phyloP scores from a whole-genome alignment of 257 asterid species.

The Solanum neorickii region DNA sequence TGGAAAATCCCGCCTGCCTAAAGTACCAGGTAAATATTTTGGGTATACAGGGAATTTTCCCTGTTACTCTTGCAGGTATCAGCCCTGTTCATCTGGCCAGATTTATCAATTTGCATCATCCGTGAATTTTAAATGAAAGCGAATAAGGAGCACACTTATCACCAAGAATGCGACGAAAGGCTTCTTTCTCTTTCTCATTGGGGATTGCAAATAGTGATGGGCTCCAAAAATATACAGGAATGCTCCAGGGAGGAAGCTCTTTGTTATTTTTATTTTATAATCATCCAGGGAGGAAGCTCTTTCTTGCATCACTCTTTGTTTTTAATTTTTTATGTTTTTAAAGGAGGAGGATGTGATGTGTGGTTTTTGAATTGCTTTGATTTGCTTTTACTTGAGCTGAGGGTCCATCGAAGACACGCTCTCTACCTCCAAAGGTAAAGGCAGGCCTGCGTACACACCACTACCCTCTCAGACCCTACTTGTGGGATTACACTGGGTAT shows the following conservation, averaged over 20 bases:
- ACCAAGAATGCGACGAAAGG: neutral
- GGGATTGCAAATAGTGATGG: neutral
- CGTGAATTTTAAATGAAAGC: neutral
- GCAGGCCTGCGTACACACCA: neutral
- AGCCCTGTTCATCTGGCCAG: neutral
- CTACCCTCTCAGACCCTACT: neutral
- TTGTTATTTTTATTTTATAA: no score
- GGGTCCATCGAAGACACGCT: neutral
- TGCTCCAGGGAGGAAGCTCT: neutral
- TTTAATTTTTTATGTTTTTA: neutral
- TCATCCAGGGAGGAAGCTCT: neutral
- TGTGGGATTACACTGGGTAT: neutral
- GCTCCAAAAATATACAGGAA: neutral
- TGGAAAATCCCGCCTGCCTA: neutral
- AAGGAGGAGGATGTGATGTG: neutral
- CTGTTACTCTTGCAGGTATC: neutral
- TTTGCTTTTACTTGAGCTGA: neutral
- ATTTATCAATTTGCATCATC: neutral
- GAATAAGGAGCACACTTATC: neutral
- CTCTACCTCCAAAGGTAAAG: neutral
- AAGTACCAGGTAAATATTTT: neutral
- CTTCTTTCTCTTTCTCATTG: neutral
- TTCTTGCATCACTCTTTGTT: neutral
- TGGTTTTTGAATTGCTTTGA: neutral
- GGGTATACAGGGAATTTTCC: neutral